These are phyloP conservation scores for Saccharomyces hybrid DNA, from an alignment of 1,139 yeast genomes.

Conservation along the genomic window DNA sequence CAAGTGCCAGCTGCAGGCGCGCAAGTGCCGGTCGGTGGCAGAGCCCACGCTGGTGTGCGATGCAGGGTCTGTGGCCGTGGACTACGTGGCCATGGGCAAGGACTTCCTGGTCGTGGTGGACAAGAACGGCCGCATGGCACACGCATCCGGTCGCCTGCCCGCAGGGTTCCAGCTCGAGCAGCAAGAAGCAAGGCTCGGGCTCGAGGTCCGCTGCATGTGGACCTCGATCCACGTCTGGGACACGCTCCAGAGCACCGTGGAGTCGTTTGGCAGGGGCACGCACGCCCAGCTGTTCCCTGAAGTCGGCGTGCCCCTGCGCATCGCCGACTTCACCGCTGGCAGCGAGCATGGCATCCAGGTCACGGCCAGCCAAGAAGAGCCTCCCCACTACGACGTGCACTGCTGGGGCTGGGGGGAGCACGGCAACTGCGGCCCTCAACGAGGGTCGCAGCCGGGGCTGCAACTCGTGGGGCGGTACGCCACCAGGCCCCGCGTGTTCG, in stretches of 20 bases:
- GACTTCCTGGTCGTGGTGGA: conserved; percentile 20
- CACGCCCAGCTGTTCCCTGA: conserved; percentile 57
- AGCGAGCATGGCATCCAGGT: conserved; percentile 76
- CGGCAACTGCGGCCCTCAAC: conserved; percentile 71
- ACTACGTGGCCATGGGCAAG: conserved; percentile 27
- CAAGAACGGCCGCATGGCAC: conserved; percentile 11
- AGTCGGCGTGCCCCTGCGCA: background rate
- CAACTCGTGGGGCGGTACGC: background rate
- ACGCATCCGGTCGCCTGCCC: conserved; percentile 31
- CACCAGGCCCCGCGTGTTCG: conserved; percentile 14
- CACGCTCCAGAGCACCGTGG: conserved; percentile 20
- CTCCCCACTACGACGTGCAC: conserved; percentile 26
- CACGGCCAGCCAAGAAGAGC: conserved; percentile 25
- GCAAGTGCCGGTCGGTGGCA: conserved; percentile 26
- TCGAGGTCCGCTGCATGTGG: conserved; percentile 60
- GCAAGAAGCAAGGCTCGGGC: conserved; percentile 7
- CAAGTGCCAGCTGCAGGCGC: conserved; percentile 54
- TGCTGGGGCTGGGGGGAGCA: conserved; percentile 99
- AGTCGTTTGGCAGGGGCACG: conserved; percentile 64
- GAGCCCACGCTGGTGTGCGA: conserved; percentile 23
- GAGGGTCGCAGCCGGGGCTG: conserved; percentile 7
- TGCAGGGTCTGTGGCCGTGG: conserved; percentile 6
- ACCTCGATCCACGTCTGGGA: conserved; percentile 54
- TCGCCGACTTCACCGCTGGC: conserved; percentile 45
- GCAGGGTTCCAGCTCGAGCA: conserved; percentile 8